Evolutionary conservation across 768 basidiomycete species (phyloP), one percentile per base, ranked within the genome.

Genomic region (Trametes cubensis): DNA sequence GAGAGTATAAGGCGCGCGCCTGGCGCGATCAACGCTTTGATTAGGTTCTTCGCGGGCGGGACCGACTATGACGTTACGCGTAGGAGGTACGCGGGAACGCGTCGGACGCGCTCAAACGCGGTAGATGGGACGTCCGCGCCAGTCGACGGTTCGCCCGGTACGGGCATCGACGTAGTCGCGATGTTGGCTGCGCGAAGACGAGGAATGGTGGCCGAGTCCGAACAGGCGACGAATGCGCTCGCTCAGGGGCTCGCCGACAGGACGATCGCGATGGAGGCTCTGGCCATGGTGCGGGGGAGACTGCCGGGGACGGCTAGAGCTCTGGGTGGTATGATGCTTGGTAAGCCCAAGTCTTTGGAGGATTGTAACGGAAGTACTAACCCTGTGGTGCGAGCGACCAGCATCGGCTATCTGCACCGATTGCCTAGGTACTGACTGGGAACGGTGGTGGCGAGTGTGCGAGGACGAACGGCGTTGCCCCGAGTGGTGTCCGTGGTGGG

Each of bases 61-160:
- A 15, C 26, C 47, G 47, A 28, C 46, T n/a, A n/a, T 44, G 34
- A 34, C 48, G 55, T n/a, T 34, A 47, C 53, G 55, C 55, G 65
- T 39, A n/a, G 28, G 30, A 28, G 40, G 49, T n/a, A 41, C 52
- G 52, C 48, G 40, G 53, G 30, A 30, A 41, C 39, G 52, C n/a
- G 58, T 51, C 28, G 23, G 10, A 46, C 38, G 61, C 56, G 58
- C 3, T 69, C 57, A 73, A 47, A 70, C 63, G 34, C 81, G 76
- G 71, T 82, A 80, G 55, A 86, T 74, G 23, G 81, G 82, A 55
- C 83, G 77, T 58, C 87, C 86, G 40, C 81, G 73, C 65, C 80
- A 73, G 73, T 86, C 85, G 52, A 85, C 85, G 47, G 68, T 58
- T 48, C 66, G 68, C 7, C 73, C 73, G 28, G 69, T 69, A 45